phyloP scores from a whole-genome alignment of 2,329 filamentous ascomycete genomes.

The Trichocomaceae sp. region DNA sequence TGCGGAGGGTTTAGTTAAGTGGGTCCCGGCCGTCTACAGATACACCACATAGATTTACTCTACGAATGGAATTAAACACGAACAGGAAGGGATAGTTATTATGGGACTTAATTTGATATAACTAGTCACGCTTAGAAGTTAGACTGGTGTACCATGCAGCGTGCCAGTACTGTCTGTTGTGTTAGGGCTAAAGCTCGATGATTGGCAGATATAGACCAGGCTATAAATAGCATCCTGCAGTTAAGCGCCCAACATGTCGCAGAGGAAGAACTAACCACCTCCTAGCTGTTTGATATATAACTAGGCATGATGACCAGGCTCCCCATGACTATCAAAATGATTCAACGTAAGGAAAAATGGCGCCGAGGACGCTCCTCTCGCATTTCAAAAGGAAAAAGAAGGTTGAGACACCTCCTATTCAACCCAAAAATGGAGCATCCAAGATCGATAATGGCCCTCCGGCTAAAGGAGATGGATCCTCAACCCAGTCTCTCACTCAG shows the following conservation, averaged over 20 bases:
- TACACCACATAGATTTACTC: background rate
- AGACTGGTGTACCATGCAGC: background rate
- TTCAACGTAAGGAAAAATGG: background rate
- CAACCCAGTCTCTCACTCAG: background rate
- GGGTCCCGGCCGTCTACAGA: background rate
- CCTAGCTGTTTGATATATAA: background rate
- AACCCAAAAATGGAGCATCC: background rate
- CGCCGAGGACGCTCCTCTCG: background rate
- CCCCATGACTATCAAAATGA: background rate
- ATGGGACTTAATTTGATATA: background rate
- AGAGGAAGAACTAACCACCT: background rate
- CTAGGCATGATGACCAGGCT: background rate
- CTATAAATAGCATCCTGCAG: background rate
- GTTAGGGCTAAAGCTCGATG: background rate
- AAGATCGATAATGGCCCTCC: background rate
- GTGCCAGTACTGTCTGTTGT: background rate
- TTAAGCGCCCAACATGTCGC: background rate
- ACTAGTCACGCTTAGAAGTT: no score
- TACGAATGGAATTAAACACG: background rate
- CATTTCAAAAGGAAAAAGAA: background rate
- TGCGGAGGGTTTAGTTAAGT: background rate
- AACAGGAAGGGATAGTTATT: background rate
- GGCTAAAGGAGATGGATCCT: background rate
- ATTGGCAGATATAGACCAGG: background rate
- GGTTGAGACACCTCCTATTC: background rate